Evolutionary conservation across 257 asterid species (phyloP).

Genomic region (Solanum sejunctum): DNA sequence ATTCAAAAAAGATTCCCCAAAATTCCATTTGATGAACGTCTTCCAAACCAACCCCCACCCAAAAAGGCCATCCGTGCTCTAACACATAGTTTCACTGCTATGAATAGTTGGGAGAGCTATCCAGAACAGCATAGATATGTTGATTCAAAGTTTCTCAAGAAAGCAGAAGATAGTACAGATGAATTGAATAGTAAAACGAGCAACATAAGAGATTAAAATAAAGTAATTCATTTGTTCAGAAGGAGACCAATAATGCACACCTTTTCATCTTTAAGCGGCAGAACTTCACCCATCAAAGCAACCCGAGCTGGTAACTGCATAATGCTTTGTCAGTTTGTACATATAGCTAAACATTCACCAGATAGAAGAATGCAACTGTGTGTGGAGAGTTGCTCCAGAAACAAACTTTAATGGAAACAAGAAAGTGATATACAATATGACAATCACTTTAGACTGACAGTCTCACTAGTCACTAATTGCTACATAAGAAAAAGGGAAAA

Average conservation of each 20-base stretch:
- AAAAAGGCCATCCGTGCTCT: neutral
- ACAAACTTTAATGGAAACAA: neutral
- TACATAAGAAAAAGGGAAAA: neutral
- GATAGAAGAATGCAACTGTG: neutral
- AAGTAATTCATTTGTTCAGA: neutral
- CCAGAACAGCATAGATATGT: neutral
- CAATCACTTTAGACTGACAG: neutral
- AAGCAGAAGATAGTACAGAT: neutral
- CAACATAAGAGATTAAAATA: neutral
- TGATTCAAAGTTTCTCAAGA: neutral
- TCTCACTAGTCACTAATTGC: neutral
- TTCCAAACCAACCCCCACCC: neutral
- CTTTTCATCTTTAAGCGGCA: conserved; percentile 63
- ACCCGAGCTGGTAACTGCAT: conserved; percentile 79
- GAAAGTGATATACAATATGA: neutral
- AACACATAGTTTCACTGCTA: neutral
- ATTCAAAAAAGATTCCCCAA: neutral
- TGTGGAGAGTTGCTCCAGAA: neutral
- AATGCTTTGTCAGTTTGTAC: neutral
- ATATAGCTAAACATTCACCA: neutral
- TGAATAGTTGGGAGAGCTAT: neutral
- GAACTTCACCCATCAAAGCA: conserved; percentile 73
- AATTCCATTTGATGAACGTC: neutral
- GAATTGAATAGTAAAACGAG: neutral
- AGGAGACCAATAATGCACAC: conserved; percentile 13